These are phyloP conservation scores for Paraphysoderma sedebokerense DNA, from an alignment of 371 early-diverging fungal species.

Conservation along the genomic window DNA sequence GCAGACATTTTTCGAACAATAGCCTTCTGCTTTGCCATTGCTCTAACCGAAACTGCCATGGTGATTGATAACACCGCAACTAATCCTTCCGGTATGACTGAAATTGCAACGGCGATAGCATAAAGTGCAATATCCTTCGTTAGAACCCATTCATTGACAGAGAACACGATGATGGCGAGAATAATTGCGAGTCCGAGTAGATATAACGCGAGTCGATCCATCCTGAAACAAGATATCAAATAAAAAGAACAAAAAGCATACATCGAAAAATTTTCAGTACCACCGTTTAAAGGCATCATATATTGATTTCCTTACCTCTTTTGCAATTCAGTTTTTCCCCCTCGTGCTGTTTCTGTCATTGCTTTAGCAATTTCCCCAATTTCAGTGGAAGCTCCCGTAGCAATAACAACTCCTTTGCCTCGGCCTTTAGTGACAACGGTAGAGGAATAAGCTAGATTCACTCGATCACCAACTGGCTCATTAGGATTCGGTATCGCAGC, in stretches of 20 bases:
- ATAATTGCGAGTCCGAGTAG: not conserved
- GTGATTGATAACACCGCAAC: slow-evolving; percentile 9
- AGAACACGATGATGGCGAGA: slow-evolving; percentile 10
- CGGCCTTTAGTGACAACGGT: slow-evolving; percentile 60
- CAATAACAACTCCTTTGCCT: slow-evolving; percentile 58
- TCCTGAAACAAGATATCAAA: no score
- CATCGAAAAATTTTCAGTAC: slow-evolving; percentile 81
- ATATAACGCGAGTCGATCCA: no score
- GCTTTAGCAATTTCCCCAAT: slow-evolving; percentile 80
- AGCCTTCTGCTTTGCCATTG: slow-evolving; percentile 13
- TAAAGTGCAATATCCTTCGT: slow-evolving; percentile 85
- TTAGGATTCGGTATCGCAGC: slow-evolving; percentile 15
- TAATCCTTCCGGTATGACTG: slow-evolving; percentile 18
- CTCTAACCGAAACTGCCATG: slow-evolving; percentile 5
- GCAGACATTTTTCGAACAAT: slow-evolving; percentile 10
- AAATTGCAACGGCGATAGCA: not conserved
- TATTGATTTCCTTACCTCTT: slow-evolving; percentile 26
- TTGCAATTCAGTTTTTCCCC: slow-evolving; percentile 88
- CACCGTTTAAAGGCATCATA: slow-evolving; percentile 93
- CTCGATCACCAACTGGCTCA: slow-evolving; percentile 55
- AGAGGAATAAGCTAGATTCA: slow-evolving; percentile 65
- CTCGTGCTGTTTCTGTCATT: slow-evolving; percentile 39
- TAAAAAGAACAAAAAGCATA: slow-evolving; percentile 93
- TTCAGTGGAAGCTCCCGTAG: slow-evolving; percentile 69
- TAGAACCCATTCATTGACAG: slow-evolving; percentile 24